Conservation (phyloP, 208 protist genomes). For the Leishmania major region DNA sequence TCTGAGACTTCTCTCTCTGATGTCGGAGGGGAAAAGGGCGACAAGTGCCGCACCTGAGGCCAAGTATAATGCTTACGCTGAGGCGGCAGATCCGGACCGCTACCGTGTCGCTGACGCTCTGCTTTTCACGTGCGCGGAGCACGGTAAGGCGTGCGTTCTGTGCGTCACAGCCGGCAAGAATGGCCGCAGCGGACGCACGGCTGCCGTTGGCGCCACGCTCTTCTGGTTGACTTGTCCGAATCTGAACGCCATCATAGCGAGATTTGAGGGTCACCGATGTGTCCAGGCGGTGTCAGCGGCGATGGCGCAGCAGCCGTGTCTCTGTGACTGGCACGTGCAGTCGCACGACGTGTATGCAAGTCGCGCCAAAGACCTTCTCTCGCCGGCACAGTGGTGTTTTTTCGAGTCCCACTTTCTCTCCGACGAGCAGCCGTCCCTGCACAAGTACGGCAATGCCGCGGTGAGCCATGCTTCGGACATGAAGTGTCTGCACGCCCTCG, state of each 20-base stretch:
- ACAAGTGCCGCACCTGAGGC: neutral
- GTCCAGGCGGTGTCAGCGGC: constrained; percentile 39
- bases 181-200: constrained; percentile 61
- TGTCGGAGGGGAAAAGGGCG: neutral
- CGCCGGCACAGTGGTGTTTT: constrained; percentile 62
- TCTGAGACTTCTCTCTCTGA: neutral
- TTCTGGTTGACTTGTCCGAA: constrained; percentile 88
- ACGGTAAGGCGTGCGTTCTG: constrained; percentile 61
- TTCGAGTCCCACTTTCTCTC: constrained; percentile 64
- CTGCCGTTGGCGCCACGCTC: constrained; percentile 78
- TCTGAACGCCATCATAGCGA: constrained; percentile 79
- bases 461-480: constrained; percentile 73
- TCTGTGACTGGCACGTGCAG: constrained; percentile 41
- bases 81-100: constrained; percentile 56
- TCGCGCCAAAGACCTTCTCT: constrained; percentile 48
- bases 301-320: constrained; percentile 26
- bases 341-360: constrained; percentile 61
- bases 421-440: constrained; percentile 6
- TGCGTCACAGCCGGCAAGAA: constrained; percentile 83
- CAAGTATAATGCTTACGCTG: constrained; percentile 46
- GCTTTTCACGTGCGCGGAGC: constrained; percentile 60
- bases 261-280: constrained; percentile 64
- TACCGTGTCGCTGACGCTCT: constrained; percentile 67
- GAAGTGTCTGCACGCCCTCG: constrained; percentile 89
- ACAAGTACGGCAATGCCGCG: constrained; percentile 84